Base-by-base conservation (phyloP, 345 rosid genomes). In the Dovyalis caffra region DNA sequence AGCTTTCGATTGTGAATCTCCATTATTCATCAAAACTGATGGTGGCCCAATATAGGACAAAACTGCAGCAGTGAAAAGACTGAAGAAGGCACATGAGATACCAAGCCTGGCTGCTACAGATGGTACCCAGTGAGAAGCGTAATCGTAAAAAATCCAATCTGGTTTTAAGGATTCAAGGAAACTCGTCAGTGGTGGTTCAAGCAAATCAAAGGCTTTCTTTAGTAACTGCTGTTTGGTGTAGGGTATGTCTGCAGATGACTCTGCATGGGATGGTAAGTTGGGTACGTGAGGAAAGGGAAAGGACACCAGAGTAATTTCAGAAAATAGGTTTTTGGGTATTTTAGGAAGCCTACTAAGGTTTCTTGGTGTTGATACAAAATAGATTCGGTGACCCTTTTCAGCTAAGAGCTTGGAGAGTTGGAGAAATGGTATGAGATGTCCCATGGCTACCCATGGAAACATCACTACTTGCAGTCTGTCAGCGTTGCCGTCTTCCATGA, bases 41-140 rank as follows among this genome's bases (percentile, higher is more conserved):
- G 81, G 78, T 4, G 84, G 75, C 34, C 84, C 83, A 3, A 0
- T 0, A 35, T 78, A 83, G 23, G 63, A 76, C 11, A 73, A 16
- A 16, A 8, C 0, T 3, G 63, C 68, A 0, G 86, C 86, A n/a
- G 8, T 62, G 77, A 66, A 76, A 23, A 85, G 76, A 38, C 81
- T 73, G 64, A 85, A 83, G 66, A 66, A 78, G 20, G 40, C 83
- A 2, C 72, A 40, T 45, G 65, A 45, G 33, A 85, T 67, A 1
- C 81, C 77, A 3, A 82, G 57, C 33, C 47, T 69, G 21, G 76
- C 20, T n/a, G 86, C 78, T 9, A 76, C 26, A 0, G 80, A 65
- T 29, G 87, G 87, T 15, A 87, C 66, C 87, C 90, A 87, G 70
- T 83, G 70, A 56, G 88, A 34, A 18, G 79, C 72, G 56, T 83